These are phyloP conservation scores for Acanthamoeba culbertsoni DNA, from an alignment of 208 protist genomes.

Conservation along the genomic window DNA sequence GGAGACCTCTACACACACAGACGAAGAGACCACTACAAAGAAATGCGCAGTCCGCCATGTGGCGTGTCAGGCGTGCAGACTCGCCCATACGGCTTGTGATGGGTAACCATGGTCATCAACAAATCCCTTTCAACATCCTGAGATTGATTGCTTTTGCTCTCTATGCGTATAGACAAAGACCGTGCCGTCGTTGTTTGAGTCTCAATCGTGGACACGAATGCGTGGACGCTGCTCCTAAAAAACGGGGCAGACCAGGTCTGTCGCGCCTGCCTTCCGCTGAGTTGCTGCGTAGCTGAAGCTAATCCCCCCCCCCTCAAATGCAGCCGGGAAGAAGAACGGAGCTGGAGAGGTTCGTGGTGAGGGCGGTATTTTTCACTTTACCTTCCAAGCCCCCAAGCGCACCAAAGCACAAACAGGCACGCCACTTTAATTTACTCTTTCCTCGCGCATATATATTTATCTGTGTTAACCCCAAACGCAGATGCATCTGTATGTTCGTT, in stretches of 20 bases:
- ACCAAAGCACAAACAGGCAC: not conserved
- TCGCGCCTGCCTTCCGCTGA: not conserved
- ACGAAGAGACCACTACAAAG: not conserved
- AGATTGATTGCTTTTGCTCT: not conserved
- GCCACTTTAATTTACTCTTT: not conserved
- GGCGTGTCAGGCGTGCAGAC: not conserved
- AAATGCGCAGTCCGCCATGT: not conserved
- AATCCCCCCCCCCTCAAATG: not conserved
- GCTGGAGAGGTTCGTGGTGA: not conserved
- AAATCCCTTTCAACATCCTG: not conserved
- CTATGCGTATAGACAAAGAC: not conserved
- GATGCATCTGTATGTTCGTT: no score
- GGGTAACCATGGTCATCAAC: no score
- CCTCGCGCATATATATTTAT: not conserved
- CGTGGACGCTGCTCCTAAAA: not conserved
- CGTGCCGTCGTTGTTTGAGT: not conserved
- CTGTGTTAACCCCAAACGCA: no score
- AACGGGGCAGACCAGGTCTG: conserved; percentile 28
- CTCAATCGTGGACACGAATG: not conserved
- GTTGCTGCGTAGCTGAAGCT: not conserved
- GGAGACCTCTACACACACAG: not conserved
- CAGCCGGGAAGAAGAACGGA: conserved; percentile 37
- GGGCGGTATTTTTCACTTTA: conserved; percentile 16
- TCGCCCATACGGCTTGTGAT: not conserved
- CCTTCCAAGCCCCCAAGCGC: conserved; percentile 10